phyloP scores from a whole-genome alignment of 768 basidiomycete species.

The Mycena filopes region DNA sequence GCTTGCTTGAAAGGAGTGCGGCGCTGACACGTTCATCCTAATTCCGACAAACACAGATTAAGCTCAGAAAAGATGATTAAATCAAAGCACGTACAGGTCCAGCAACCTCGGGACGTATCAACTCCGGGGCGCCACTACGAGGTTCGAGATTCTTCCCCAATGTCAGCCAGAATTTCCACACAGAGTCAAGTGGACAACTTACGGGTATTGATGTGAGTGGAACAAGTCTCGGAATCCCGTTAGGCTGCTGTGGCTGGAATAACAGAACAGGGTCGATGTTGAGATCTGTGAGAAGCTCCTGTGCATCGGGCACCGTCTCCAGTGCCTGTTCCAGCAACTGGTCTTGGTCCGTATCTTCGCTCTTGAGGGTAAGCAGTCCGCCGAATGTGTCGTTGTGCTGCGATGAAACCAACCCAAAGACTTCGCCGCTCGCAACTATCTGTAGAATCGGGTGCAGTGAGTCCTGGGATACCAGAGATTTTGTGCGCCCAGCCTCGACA shows the following conservation, averaged over 20 bases:
- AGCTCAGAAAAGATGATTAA: no score
- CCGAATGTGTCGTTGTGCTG: constrained; percentile 4
- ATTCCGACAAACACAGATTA: no score
- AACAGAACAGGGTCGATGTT: background rate
- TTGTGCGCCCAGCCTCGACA: background rate
- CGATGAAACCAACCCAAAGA: background rate
- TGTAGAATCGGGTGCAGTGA: background rate
- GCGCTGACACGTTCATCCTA: no score
- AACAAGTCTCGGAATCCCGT: no score
- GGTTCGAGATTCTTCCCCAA: no score
- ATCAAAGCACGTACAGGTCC: no score
- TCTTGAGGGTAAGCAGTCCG: constrained; percentile 1
- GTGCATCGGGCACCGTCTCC: background rate
- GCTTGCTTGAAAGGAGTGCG: no score
- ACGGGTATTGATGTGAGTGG: no score
- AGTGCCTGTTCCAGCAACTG: background rate
- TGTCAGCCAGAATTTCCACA: no score
- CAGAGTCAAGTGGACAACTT: no score
- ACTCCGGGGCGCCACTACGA: no score
- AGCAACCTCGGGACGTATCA: no score
- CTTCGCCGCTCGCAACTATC: background rate
- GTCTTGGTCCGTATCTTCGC: background rate
- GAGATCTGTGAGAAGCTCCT: background rate
- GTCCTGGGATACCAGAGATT: background rate
- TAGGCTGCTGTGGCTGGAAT: background rate